A percentile compares a stretch with the other conserved stretches of the same genome.
Conservation (phyloP, 202 grass and related monocot genomes). For the Setaria viridis region DNA sequence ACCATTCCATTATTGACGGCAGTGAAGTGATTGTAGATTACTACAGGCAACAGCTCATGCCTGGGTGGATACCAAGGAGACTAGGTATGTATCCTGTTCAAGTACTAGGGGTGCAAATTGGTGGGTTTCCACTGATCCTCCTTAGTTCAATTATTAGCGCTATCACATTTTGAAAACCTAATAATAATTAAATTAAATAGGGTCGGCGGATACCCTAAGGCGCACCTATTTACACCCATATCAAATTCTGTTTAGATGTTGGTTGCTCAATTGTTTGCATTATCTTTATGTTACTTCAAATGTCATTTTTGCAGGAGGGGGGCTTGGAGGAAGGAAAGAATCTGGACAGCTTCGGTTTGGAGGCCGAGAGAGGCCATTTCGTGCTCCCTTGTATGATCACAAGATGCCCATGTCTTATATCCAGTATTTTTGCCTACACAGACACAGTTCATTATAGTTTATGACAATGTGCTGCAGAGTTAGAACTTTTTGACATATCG, state of each 20-base stretch:
- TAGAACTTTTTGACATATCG: constrained; percentile 5
- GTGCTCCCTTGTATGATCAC: constrained; percentile 89
- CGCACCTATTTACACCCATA: not conserved
- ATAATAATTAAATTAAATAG: not conserved
- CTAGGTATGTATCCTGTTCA: constrained; percentile 56
- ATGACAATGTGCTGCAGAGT: not conserved
- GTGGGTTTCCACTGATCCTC: not conserved
- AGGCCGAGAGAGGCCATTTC: constrained; percentile 96
- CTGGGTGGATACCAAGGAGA: constrained; percentile 95
- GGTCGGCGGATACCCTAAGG: not conserved
- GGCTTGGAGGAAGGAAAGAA: constrained; percentile 96
- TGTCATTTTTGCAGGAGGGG: constrained; percentile 62
- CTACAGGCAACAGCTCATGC: constrained; percentile 91
- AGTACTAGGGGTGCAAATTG: not conserved
- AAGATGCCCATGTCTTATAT: constrained; percentile 20
- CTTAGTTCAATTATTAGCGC: not conserved
- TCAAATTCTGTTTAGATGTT: not conserved
- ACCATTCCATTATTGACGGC: constrained; percentile 83
- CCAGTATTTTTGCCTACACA: not conserved
- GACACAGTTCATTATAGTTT: not conserved
- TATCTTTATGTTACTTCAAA: constrained; percentile 12
- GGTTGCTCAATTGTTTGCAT: constrained; percentile 2
- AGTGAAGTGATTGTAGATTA: constrained; percentile 97
- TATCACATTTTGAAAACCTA: not conserved
- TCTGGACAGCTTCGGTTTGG: constrained; percentile 97